These are phyloP conservation scores for Rhizophagus sp. DNA, from an alignment of 192 early-diverging fungal genomes.

Conservation along the genomic window DNA sequence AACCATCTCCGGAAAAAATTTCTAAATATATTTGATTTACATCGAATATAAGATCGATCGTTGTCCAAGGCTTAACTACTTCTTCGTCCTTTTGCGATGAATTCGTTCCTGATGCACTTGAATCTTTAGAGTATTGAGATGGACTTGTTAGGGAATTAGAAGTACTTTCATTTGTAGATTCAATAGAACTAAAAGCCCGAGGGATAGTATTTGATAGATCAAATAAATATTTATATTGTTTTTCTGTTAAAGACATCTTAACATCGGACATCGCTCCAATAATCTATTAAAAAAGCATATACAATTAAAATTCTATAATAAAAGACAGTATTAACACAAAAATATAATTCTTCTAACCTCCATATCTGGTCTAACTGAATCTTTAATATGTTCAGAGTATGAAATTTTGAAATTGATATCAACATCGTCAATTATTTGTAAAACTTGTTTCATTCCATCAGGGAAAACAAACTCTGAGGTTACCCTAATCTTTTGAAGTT, in stretches of 20 bases:
- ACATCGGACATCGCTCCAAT: conserved; percentile 71
- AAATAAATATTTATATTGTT: conserved; percentile 83
- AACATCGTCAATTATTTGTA: conserved; percentile 85
- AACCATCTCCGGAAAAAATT: conserved; percentile 66
- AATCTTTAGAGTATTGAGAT: conserved; percentile 1
- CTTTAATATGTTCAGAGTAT: conserved; percentile 54
- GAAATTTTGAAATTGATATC: conserved; percentile 73
- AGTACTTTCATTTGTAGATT: conserved; percentile 31
- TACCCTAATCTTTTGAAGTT: conserved; percentile 58
- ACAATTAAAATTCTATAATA: neutral
- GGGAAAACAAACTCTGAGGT: conserved; percentile 54
- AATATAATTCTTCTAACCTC: conserved; percentile 31
- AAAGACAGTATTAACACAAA: neutral
- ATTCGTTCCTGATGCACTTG: neutral
- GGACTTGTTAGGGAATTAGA: conserved; percentile 5
- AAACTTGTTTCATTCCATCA: conserved; percentile 49
- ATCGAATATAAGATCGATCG: conserved; percentile 60
- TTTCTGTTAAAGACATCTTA: conserved; percentile 73
- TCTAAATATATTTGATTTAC: conserved; percentile 80
- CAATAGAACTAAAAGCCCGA: conserved; percentile 41
- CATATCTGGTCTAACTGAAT: conserved; percentile 56
- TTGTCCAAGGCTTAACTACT: conserved; percentile 34
- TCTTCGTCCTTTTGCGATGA: neutral
- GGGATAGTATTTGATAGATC: conserved; percentile 60
- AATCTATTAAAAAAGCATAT: conserved; percentile 33